Evolutionary conservation across 768 basidiomycete genomes (phyloP).

Genomic region (Grammothele lineata): DNA sequence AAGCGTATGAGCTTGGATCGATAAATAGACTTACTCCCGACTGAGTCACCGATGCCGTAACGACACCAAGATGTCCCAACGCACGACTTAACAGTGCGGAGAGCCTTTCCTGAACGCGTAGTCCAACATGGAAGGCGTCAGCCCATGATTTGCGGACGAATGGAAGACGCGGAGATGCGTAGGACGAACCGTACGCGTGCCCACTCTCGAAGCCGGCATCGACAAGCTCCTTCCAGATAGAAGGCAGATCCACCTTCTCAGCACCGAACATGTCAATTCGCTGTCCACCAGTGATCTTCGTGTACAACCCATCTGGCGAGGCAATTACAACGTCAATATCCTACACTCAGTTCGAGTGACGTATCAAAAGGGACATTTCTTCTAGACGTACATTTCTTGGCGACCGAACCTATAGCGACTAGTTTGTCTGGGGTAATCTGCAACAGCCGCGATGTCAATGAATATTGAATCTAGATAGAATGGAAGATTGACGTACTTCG

Average conservation of each 20-base stretch:
- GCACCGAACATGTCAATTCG: slow-evolving; percentile 74
- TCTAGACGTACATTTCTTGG: slow-evolving; percentile 57
- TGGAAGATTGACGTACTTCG: slow-evolving; percentile 49
- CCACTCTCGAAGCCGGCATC: slow-evolving; percentile 71
- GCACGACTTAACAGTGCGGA: slow-evolving; percentile 75
- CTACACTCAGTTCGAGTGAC: too few relatives aligned
- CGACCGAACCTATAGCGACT: slow-evolving; percentile 59
- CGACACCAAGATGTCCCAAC: slow-evolving; percentile 73
- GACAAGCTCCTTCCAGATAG: slow-evolving; percentile 62
- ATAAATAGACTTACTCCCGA: slow-evolving; percentile 38
- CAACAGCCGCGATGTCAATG: too few relatives aligned
- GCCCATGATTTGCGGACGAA: too few relatives aligned
- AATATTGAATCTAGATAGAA: too few relatives aligned
- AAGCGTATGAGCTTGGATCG: not conserved
- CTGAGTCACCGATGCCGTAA: slow-evolving; percentile 71
- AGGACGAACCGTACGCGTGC: slow-evolving; percentile 61
- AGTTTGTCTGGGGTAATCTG: slow-evolving; percentile 60
- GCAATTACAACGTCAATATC: too few relatives aligned
- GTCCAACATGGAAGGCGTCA: not conserved
- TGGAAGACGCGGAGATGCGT: not conserved
- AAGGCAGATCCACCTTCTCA: slow-evolving; percentile 61
- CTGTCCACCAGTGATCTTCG: slow-evolving; percentile 53
- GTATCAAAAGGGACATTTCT: too few relatives aligned
- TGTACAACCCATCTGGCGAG: slow-evolving; percentile 53
- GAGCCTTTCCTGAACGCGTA: slow-evolving; percentile 33